These are phyloP conservation scores for Moesziomyces globuligerus DNA, from an alignment of 1,284 basidiomycete genomes.

Conservation along the genomic window DNA sequence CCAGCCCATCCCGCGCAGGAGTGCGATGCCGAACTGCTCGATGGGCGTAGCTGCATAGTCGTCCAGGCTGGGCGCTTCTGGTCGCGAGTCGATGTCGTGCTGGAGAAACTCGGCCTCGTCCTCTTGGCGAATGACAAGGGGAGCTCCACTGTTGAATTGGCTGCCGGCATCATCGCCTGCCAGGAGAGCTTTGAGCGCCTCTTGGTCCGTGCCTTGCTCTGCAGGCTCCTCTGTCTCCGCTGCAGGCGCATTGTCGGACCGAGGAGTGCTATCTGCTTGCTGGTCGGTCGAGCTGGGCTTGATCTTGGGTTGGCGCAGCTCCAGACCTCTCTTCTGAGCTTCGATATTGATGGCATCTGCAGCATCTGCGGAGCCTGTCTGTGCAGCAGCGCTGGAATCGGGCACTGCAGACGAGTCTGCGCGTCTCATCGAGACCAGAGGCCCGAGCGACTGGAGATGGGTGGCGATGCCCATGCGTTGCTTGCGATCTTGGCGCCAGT, in stretches of 20 bases:
- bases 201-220: constrained; percentile 22
- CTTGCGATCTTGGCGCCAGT: constrained; percentile 62
- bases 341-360: constrained; percentile 5
- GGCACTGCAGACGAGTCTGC: constrained; percentile 18
- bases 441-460: constrained; percentile 37
- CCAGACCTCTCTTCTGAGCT: constrained; percentile 50
- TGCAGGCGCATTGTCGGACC: neutral
- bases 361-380: neutral
- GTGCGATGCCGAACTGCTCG: constrained; percentile 89
- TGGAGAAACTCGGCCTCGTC: constrained; percentile 54
- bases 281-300: neutral
- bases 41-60: constrained; percentile 93
- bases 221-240: neutral
- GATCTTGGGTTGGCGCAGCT: constrained; percentile 15
- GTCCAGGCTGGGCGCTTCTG: constrained; percentile 74
- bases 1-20: constrained; percentile 97
- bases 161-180: constrained; percentile 16
- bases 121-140: constrained; percentile 48
- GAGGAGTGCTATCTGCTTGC: too few relatives aligned
- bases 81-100: constrained; percentile 57
- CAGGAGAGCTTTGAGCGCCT: constrained; percentile 49
- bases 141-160: neutral
- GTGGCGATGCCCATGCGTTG: constrained; percentile 46
- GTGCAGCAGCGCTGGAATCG: neutral
- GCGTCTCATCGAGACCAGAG: constrained; percentile 38